phyloP scores from a whole-genome alignment of 2,329 filamentous ascomycete species.

The Stagonosporopsis chrysanthemi region DNA sequence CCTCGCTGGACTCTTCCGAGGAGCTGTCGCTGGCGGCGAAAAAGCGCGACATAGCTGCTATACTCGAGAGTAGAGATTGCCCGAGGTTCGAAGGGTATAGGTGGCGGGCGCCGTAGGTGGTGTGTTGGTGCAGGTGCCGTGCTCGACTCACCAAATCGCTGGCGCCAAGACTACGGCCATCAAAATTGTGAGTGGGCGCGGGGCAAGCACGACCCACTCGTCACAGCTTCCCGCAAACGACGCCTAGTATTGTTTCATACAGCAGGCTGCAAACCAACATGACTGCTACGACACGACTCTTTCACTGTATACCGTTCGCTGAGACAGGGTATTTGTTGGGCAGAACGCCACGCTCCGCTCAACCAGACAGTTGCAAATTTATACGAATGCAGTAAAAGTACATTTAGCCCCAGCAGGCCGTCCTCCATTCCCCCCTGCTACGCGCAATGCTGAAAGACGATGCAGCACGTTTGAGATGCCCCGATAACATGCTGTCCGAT shows the following conservation, averaged over 20 bases:
- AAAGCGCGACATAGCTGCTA: conserved; percentile 75
- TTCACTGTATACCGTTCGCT: background rate
- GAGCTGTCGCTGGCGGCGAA: conserved; percentile 97
- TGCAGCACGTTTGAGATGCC: conserved; percentile 2
- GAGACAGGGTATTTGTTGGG: background rate
- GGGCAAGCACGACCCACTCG: conserved; percentile 11
- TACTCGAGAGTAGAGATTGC: conserved; percentile 35
- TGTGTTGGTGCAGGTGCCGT: conserved; percentile 14
- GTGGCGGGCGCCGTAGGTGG: conserved; percentile 31
- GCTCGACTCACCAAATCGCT: conserved; percentile 23
- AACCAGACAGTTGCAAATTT: conserved; percentile 24
- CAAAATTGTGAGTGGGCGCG: conserved; percentile 19
- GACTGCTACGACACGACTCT: background rate
- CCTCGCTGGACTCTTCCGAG: conserved; percentile 89
- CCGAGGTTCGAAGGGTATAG: conserved; percentile 29
- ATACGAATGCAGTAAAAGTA: conserved; percentile 48
- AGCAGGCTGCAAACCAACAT: background rate
- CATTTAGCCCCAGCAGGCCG: conserved; percentile 27
- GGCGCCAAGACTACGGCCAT: conserved; percentile 20
- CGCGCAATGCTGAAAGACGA: conserved; percentile 15
- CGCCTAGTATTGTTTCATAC: background rate
- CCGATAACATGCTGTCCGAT: conserved; percentile 1
- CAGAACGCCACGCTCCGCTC: conserved; percentile 8
- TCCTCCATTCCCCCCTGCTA: conserved; percentile 7
- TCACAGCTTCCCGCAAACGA: conserved; percentile 6